phyloP scores from a whole-genome alignment of 2,329 filamentous ascomycete species.

The Penicillium expansum region DNA sequence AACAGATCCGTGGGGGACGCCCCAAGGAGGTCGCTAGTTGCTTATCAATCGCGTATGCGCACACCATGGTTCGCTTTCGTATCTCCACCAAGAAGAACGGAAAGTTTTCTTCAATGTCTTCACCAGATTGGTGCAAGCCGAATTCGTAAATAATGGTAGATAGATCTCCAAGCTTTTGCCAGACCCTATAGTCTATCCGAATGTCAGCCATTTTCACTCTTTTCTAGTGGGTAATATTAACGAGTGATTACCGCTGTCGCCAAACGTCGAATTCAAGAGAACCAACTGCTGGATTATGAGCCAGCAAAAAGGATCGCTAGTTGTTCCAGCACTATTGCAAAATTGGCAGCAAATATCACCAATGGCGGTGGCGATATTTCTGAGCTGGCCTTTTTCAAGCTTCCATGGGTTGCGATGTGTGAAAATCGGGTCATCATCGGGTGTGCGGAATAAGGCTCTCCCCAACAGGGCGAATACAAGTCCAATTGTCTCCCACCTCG shows the following conservation, averaged over 20 bases:
- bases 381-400: slow-evolving; percentile 12
- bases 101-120: not conserved
- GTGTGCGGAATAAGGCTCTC: slow-evolving; percentile 13
- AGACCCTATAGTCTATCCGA: slow-evolving; percentile 42
- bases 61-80: slow-evolving; percentile 38
- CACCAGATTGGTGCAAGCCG: slow-evolving; percentile 42
- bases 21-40: slow-evolving; percentile 48
- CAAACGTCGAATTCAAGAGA: slow-evolving; percentile 12
- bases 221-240: not conserved
- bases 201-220: not conserved
- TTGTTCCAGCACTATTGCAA: slow-evolving; percentile 13
- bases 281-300: slow-evolving; percentile 12
- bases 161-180: slow-evolving; percentile 46
- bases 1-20: slow-evolving; percentile 44
- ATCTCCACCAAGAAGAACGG: slow-evolving; percentile 40
- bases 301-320: slow-evolving; percentile 21
- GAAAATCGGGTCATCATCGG: slow-evolving; percentile 9
- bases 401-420: slow-evolving; percentile 1
- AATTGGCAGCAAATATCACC: slow-evolving; percentile 22
- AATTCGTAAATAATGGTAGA: slow-evolving; percentile 44
- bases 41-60: slow-evolving; percentile 46
- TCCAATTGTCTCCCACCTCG: slow-evolving; percentile 21
- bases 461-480: slow-evolving; percentile 17
- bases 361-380: slow-evolving; percentile 9
- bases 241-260: slow-evolving; percentile 13